Conservation (phyloP, 192 early-diverging fungal genomes). For the Podila horticola region DNA sequence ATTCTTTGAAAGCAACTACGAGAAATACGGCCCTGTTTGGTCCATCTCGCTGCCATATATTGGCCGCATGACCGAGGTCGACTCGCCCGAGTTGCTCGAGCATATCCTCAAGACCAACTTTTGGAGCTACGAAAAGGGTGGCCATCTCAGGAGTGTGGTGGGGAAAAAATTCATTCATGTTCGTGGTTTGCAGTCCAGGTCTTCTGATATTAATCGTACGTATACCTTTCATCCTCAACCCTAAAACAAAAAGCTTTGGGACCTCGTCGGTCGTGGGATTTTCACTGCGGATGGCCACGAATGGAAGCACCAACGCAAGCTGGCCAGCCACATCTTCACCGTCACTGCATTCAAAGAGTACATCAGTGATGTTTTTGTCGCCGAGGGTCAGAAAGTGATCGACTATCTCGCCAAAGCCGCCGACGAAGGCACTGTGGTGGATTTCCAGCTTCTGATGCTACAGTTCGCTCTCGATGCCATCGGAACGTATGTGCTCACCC, state of each 20-base stretch:
- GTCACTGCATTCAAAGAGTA: conserved; percentile 35
- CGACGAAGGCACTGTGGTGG: conserved; percentile 24
- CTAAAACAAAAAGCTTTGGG: no score
- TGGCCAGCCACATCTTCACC: conserved; percentile 23
- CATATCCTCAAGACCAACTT: conserved; percentile 36
- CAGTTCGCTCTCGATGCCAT: conserved; percentile 51
- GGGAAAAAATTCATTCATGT: no score
- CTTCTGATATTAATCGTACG: not conserved
- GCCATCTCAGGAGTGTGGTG: not conserved
- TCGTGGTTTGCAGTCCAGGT: conserved; percentile 1
- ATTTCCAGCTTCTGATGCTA: conserved; percentile 56
- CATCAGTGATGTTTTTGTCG: conserved; percentile 26
- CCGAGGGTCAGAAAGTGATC: conserved; percentile 14
- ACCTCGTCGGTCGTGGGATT: not conserved
- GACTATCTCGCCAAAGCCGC: conserved; percentile 23
- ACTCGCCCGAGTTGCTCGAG: conserved; percentile 21
- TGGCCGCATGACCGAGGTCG: conserved; percentile 19
- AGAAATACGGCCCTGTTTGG: conserved; percentile 20
- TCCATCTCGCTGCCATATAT: conserved; percentile 11
- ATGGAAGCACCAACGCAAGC: conserved; percentile 34
- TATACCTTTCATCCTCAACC: no score
- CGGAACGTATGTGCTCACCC: conserved; percentile 15
- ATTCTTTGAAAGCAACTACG: conserved; percentile 17
- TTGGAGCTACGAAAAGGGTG: conserved; percentile 32
- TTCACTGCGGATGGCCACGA: conserved; percentile 15